Evolutionary conservation across 1,284 basidiomycete species (phyloP).

Genomic region (Fomitopsis palustris): DNA sequence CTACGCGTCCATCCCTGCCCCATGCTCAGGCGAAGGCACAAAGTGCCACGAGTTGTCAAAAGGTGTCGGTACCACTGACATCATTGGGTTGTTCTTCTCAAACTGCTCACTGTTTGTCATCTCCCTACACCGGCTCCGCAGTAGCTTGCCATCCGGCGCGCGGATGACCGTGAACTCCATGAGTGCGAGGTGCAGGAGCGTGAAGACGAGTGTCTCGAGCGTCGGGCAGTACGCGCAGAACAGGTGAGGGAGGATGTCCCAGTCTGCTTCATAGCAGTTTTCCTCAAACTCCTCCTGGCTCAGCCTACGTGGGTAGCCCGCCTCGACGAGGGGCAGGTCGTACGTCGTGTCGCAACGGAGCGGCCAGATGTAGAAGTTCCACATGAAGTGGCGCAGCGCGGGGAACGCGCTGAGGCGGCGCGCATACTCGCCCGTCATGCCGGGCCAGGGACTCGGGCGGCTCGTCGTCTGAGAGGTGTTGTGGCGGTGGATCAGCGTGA

Average conservation of each 20-base stretch:
- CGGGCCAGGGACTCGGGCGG: constrained; percentile 6
- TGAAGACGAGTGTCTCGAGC: neutral
- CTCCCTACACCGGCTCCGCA: neutral
- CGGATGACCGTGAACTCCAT: neutral
- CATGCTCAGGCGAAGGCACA: neutral
- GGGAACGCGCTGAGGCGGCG: constrained; percentile 3
- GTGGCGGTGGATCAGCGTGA: constrained; percentile 11
- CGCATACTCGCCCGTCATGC: constrained; percentile 12
- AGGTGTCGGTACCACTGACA: neutral
- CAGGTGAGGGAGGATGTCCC: neutral
- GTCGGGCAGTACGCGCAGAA: constrained; percentile 2
- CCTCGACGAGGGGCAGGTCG: neutral
- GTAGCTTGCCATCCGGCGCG: neutral
- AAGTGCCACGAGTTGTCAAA: neutral
- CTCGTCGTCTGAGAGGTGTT: neutral
- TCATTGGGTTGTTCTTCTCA: neutral
- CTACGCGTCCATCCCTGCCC: too few species aligned
- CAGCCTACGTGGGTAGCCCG: neutral
- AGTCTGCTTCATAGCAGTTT: neutral
- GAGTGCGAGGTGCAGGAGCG: neutral
- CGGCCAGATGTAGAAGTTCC: constrained; percentile 7
- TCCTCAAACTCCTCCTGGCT: neutral
- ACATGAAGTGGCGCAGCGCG: constrained; percentile 8
- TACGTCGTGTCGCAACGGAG: neutral
- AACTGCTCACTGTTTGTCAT: neutral